These are phyloP conservation scores for Fusarium falciforme DNA, from an alignment of 2,329 filamentous ascomycete species.

Conservation along the genomic window DNA sequence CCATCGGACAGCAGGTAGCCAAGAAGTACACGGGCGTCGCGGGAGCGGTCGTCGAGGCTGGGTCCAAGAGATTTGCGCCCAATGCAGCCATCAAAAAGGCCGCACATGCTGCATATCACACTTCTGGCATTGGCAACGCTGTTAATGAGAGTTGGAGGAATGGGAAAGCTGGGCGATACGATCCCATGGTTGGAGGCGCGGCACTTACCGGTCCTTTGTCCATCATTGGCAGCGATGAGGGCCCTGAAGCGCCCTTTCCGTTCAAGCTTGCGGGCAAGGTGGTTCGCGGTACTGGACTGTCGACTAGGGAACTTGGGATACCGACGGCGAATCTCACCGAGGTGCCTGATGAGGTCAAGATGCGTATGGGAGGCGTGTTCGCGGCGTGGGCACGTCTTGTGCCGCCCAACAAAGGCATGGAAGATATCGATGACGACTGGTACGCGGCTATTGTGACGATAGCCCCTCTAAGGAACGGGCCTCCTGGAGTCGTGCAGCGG, in stretches of 20 bases:
- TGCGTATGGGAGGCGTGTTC: slow-evolving; percentile 70
- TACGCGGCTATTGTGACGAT: slow-evolving; percentile 69
- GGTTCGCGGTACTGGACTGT: slow-evolving; percentile 56
- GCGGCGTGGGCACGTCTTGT: slow-evolving; percentile 71
- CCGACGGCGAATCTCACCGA: slow-evolving; percentile 66
- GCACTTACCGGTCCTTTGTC: slow-evolving; percentile 48
- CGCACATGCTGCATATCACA: slow-evolving; percentile 53
- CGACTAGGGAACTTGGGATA: slow-evolving; percentile 54
- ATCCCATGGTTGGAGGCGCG: slow-evolving; percentile 47
- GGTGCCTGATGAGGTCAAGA: slow-evolving; percentile 63
- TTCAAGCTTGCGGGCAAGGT: slow-evolving; percentile 63
- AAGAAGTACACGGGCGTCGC: slow-evolving; percentile 56
- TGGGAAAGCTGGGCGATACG: slow-evolving; percentile 52
- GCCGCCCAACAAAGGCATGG: slow-evolving; percentile 46
- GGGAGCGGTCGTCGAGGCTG: slow-evolving; percentile 53
- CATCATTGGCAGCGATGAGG: slow-evolving; percentile 61
- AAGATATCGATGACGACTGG: slow-evolving; percentile 61
- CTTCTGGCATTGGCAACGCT: slow-evolving; percentile 39
- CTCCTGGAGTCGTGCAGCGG: slow-evolving; percentile 59
- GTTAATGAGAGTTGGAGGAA: slow-evolving; percentile 52
- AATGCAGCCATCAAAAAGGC: slow-evolving; percentile 51
- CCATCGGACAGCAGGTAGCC: slow-evolving; percentile 58
- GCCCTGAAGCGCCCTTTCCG: slow-evolving; percentile 65
- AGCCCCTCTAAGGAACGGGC: slow-evolving; percentile 59
- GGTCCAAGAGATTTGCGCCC: slow-evolving; percentile 53